Evolutionary conservation across 768 basidiomycete species (phyloP).

Genomic region (Leccinellum albellum): DNA sequence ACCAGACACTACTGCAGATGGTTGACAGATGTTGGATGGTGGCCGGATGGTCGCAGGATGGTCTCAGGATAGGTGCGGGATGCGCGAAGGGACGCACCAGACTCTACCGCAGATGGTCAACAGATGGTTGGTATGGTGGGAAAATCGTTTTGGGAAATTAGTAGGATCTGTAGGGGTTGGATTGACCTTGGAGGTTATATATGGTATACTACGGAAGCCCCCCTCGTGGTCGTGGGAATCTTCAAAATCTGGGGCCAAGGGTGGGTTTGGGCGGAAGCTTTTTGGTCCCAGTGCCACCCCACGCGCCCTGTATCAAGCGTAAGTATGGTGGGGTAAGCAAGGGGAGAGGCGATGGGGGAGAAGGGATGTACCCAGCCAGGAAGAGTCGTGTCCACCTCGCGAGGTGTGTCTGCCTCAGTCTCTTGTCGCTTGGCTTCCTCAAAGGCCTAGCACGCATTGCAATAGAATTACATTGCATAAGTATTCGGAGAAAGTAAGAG

Average conservation of each 20-base stretch:
- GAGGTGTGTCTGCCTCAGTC: constrained; percentile 83
- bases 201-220: not conserved
- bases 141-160: not conserved
- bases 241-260: not conserved
- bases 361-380: constrained; percentile 82
- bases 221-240: not conserved
- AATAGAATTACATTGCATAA: constrained; percentile 1
- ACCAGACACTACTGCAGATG: no score
- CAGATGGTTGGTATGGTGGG: not conserved
- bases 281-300: constrained; percentile 79
- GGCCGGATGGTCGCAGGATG: no score
- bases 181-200: not conserved
- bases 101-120: not conserved
- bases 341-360: not conserved
- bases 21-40: no score
- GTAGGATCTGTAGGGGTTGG: not conserved
- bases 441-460: constrained; percentile 59
- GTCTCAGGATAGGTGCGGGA: not conserved
- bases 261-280: constrained; percentile 54
- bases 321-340: not conserved
- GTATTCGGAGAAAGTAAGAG: no score
- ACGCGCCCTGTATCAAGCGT: constrained; percentile 61
- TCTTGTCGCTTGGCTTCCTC: constrained; percentile 78
- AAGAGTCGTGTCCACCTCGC: constrained; percentile 82
- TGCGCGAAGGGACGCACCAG: no score